Base-by-base conservation (phyloP, 2,329 filamentous ascomycete genomes). In the Aspergillus pseudoviridinutans region DNA sequence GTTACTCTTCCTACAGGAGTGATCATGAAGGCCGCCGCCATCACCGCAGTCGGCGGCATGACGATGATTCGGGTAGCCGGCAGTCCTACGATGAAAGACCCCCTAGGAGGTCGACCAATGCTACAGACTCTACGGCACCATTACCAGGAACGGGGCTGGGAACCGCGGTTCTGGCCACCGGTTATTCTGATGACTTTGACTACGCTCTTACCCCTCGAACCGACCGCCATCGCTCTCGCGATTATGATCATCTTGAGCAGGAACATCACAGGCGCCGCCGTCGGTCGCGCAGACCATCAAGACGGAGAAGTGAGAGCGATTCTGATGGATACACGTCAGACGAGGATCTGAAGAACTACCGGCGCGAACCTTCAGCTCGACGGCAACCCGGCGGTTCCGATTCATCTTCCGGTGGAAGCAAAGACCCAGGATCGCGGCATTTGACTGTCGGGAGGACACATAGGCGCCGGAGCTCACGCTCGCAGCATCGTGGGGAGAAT, bases 11-110 rank as follows among this genome's bases (percentile, higher is more conserved):
- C 5, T 72, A 77, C 59, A 72, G 71, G 20, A 76, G 80, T 44
- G 75, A 78, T 9, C 76, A 79, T 58, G 76, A 78, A 24, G 74
- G 77, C 51, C 73, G 72, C 38, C 73, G 72, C 55, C 74, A 78
- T 53, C 72, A 74, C 17, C 72, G 72, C 64, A 74, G 75, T 51
- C 68, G 65, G 49, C 63, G 64, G 4, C 69, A 60, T 14, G 64
- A 66, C 12, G 61, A 66, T 2, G 61, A 63, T 10, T 51, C 50
- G 17, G 63, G 58, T 49, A 59, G 60, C 47, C 60, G 61, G 46
- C 58, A 57, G 4, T 52, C 55, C 25, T 56, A 57, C 17, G 69
- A 70, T 6, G 64, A 67, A 32, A 63, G 65, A 29, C 60, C 61
- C 4, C 53, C 62, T 8, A 66, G 62, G 22, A 59, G 53, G 47